A percentile compares a stretch with the other conserved stretches of the same genome.
Evolutionary conservation across 2,329 filamentous ascomycete species (phyloP).

Genomic region (Curvularia hawaiiensis): DNA sequence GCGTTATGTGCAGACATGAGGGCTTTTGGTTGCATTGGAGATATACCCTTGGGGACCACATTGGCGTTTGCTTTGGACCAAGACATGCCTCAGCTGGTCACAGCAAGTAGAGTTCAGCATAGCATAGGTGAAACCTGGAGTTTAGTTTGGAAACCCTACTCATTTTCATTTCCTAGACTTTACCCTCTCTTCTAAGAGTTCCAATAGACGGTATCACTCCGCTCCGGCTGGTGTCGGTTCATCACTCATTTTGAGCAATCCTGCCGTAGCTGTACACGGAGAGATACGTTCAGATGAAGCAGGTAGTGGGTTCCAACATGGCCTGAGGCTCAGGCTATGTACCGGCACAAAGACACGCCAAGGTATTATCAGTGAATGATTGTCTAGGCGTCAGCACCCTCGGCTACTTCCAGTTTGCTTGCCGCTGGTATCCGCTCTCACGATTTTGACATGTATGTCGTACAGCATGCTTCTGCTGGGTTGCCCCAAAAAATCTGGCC

Average conservation of each 20-base stretch:
- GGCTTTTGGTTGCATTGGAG: constrained; percentile 22
- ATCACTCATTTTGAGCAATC: not conserved
- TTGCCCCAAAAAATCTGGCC: not conserved
- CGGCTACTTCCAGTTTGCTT: not conserved
- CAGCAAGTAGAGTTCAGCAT: not conserved
- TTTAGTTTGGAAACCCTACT: constrained; percentile 4
- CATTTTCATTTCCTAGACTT: not conserved
- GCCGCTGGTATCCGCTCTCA: not conserved
- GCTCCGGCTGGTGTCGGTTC: not conserved
- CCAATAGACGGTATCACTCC: not conserved
- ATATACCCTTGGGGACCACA: constrained; percentile 24
- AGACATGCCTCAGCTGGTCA: not conserved
- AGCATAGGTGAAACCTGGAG: not conserved
- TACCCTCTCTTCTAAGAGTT: not conserved
- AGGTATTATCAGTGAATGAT: not conserved
- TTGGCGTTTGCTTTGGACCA: constrained; percentile 17
- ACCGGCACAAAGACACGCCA: not conserved
- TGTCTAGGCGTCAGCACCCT: constrained; percentile 8
- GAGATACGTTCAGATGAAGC: too few relatives aligned
- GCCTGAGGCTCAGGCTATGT: not conserved
- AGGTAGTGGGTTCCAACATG: not conserved
- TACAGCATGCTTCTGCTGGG: not conserved
- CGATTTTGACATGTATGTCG: not conserved
- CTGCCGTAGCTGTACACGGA: not conserved
- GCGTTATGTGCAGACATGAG: constrained; percentile 10